Evolutionary conservation across 1,139 yeast species (phyloP).

Genomic region (Petasospora rhodanensis): DNA sequence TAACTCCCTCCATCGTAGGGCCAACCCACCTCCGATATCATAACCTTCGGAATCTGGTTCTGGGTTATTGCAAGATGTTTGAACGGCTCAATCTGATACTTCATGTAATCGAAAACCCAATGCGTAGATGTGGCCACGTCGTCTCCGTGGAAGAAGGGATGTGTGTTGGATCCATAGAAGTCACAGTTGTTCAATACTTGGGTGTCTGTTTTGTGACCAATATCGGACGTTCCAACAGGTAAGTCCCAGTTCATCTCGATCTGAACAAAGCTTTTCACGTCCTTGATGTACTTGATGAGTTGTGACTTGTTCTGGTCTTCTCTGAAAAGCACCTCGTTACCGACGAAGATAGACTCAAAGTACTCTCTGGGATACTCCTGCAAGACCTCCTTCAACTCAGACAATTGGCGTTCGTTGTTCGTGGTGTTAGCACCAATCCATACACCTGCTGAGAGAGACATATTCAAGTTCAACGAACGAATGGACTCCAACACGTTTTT

Average conservation of each 20-base stretch:
- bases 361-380: conserved; percentile 40
- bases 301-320: conserved; percentile 40
- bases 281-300: conserved; percentile 40
- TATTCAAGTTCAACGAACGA: conserved; percentile 42
- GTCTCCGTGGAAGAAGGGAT: conserved; percentile 66
- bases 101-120: conserved; percentile 51
- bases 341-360: conserved; percentile 52
- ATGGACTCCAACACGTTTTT: conserved; percentile 51
- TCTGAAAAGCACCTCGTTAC: conserved; percentile 60
- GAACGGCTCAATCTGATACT: conserved; percentile 37
- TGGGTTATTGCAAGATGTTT: conserved; percentile 15
- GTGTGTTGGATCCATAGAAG: conserved; percentile 59
- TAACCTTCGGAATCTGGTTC: conserved; percentile 28
- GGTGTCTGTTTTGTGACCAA: conserved; percentile 36
- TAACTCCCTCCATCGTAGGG: conserved; percentile 58
- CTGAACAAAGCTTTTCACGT: conserved; percentile 36
- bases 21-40: conserved; percentile 69
- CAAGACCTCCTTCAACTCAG: conserved; percentile 40
- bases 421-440: conserved; percentile 50
- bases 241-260: conserved; percentile 45
- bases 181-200: conserved; percentile 41
- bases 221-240: conserved; percentile 43
- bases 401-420: conserved; percentile 39
- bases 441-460: conserved; percentile 59
- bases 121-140: conserved; percentile 42